These are phyloP conservation scores for Aegilops bicornis DNA, from an alignment of 176 grass and related monocot genomes.

Conservation along the genomic window DNA sequence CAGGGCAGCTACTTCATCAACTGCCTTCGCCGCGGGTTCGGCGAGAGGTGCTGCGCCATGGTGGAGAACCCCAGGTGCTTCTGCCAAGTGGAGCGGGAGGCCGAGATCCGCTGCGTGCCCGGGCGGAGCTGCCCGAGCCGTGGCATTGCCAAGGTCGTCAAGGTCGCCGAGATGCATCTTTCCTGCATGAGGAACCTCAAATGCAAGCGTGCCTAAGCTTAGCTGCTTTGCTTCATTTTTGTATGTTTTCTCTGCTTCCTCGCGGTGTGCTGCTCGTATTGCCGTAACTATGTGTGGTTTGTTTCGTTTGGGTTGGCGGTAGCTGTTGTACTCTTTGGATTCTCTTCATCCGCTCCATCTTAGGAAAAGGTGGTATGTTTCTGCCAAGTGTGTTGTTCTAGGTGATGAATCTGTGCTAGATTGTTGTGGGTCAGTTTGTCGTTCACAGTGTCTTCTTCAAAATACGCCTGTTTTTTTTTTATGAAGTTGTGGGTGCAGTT, in stretches of 20 bases:
- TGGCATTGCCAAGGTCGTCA: not conserved
- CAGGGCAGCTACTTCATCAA: conserved; percentile 30
- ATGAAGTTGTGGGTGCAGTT: too few relatives aligned
- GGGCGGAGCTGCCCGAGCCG: not conserved
- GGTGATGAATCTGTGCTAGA: not conserved
- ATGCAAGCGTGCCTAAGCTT: conserved; percentile 14
- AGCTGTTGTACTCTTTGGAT: not conserved
- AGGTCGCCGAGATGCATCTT: conserved; percentile 26
- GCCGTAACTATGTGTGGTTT: not conserved
- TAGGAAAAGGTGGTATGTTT: not conserved
- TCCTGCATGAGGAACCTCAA: conserved; percentile 28
- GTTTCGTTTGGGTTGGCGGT: not conserved
- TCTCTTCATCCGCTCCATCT: not conserved
- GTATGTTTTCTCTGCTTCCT: not conserved
- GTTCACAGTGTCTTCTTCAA: not conserved
- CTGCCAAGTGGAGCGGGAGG: conserved; percentile 35
- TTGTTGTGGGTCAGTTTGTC: not conserved
- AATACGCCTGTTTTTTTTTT: not conserved
- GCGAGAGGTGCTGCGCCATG: conserved; percentile 10
- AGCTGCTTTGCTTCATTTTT: not conserved
- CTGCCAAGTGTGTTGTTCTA: not conserved
- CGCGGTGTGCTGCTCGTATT: not conserved
- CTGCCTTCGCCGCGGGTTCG: conserved; percentile 19
- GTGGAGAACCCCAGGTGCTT: not conserved
- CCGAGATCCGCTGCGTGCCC: conserved; percentile 15